Evolutionary conservation across 306 rosid species (phyloP).

Genomic region (Cyclanthera cordifolia): DNA sequence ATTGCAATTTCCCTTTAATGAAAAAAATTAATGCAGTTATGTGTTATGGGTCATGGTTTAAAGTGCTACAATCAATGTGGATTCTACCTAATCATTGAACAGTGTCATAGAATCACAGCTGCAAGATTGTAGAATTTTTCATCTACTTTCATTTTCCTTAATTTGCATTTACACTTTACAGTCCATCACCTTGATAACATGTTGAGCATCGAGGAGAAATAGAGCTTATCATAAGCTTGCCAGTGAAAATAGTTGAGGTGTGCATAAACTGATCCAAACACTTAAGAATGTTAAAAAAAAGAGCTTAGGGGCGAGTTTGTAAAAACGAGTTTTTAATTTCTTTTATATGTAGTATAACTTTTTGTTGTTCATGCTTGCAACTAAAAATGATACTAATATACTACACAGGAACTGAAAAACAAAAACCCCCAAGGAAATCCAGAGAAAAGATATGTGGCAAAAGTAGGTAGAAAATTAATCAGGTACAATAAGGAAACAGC

Average conservation of each 20-base stretch:
- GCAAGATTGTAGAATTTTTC: neutral
- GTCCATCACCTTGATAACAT: neutral
- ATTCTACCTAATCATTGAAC: neutral
- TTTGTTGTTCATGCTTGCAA: neutral
- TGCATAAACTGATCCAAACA: too few species aligned
- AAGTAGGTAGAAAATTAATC: neutral
- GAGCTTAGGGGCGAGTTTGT: neutral
- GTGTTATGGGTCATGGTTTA: neutral
- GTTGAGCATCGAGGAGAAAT: neutral
- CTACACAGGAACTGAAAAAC: neutral
- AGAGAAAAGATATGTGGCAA: neutral
- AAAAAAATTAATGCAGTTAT: neutral
- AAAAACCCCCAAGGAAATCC: neutral
- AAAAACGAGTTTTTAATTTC: neutral
- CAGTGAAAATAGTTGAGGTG: too few species aligned
- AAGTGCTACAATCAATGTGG: constrained; percentile 1
- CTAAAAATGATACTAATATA: neutral
- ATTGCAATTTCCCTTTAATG: neutral
- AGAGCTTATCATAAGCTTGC: too few species aligned
- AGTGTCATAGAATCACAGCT: neutral
- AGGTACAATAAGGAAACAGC: neutral
- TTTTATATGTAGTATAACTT: neutral
- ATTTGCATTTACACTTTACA: neutral
- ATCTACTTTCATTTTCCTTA: neutral
- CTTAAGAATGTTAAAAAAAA: neutral